Evolutionary conservation across 176 grass and related monocot species (phyloP).

Genomic region (Rhipidocladum racemiflorum): DNA sequence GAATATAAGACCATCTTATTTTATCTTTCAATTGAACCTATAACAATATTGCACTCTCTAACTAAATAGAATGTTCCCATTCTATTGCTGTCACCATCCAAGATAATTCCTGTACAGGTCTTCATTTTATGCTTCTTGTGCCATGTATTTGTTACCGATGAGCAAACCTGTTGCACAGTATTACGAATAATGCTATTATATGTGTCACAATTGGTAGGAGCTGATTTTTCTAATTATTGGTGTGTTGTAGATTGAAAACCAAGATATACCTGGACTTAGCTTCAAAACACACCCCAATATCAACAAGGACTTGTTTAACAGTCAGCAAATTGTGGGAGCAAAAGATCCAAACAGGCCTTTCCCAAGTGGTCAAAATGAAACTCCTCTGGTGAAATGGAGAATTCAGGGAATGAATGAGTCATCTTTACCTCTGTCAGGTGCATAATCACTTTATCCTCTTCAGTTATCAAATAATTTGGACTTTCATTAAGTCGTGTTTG

Average conservation of each 20-base stretch:
- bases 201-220: neutral
- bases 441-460: constrained; percentile 10
- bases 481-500: constrained; percentile 12
- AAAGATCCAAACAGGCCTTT: constrained; percentile 88
- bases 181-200: neutral
- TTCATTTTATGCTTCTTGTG: neutral
- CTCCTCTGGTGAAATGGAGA: constrained; percentile 87
- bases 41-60: neutral
- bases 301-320: constrained; percentile 79
- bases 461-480: constrained; percentile 8
- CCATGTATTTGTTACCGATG: neutral
- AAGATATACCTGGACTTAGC: constrained; percentile 70
- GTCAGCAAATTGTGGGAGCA: constrained; percentile 59
- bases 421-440: constrained; percentile 65
- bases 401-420: constrained; percentile 72
- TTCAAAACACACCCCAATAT: constrained; percentile 89
- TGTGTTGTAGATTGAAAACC: constrained; percentile 66
- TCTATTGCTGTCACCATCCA: neutral
- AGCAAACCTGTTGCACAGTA: neutral
- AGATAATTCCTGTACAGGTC: neutral
- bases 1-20: neutral
- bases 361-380: constrained; percentile 84
- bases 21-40: neutral
- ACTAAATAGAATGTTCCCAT: too few relatives aligned
- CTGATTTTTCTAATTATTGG: neutral